Conservation (phyloP, 169 alveolate genomes). For the Babesia ovis region DNA sequence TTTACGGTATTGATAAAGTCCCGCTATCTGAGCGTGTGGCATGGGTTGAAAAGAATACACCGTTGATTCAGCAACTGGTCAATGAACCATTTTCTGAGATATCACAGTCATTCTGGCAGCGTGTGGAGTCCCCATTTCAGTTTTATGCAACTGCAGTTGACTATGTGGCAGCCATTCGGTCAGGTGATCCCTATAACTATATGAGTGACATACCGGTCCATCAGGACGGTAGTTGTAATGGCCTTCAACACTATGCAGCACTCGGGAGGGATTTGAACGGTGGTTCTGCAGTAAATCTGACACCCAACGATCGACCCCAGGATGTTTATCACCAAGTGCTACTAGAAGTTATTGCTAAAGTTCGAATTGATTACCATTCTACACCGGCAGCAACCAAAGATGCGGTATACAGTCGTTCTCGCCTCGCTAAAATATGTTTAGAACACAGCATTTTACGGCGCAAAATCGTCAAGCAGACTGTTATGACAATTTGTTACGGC, state of each 20-base stretch:
- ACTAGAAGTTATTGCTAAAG: conserved; percentile 70
- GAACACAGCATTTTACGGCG: conserved; percentile 83
- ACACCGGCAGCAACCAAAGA: not conserved
- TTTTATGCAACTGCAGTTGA: conserved; percentile 89
- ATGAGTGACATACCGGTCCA: conserved; percentile 90
- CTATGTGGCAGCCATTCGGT: conserved; percentile 77
- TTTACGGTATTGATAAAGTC: conserved; percentile 91
- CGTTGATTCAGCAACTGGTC: conserved; percentile 70
- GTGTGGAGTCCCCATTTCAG: conserved; percentile 94
- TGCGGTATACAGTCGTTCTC: not conserved
- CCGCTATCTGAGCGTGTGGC: conserved; percentile 82
- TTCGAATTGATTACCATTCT: conserved; percentile 48
- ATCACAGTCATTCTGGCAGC: conserved; percentile 81
- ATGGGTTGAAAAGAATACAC: conserved; percentile 81
- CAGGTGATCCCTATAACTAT: conserved; percentile 83
- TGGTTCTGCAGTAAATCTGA: conserved; percentile 91
- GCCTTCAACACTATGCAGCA: conserved; percentile 96
- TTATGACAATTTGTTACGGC: conserved; percentile 98
- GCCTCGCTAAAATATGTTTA: conserved; percentile 65
- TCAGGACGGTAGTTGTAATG: conserved; percentile 97
- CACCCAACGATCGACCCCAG: conserved; percentile 90
- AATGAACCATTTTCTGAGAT: conserved; percentile 79
- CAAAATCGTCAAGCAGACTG: conserved; percentile 96
- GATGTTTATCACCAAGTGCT: conserved; percentile 94
- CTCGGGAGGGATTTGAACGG: conserved; percentile 94